Evolutionary conservation across 2,329 filamentous ascomycete species (phyloP).

Genomic region (Penicillium sp.): DNA sequence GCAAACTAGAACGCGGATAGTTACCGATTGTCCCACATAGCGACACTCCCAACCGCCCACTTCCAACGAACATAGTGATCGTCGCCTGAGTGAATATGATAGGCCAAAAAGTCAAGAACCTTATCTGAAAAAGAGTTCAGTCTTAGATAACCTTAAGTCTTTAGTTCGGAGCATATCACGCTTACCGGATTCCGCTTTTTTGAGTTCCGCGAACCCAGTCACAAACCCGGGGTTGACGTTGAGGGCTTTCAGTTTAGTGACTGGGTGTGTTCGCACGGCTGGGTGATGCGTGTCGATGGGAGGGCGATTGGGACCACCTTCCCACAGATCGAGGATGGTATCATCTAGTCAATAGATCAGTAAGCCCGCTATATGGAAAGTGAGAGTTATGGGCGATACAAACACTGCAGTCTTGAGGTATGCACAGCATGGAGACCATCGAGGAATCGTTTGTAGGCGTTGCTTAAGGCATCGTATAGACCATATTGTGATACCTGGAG

Average conservation of each 20-base stretch:
- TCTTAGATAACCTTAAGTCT: neutral
- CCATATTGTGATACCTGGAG: slow-evolving; percentile 32
- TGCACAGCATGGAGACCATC: slow-evolving; percentile 49
- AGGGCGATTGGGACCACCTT: slow-evolving; percentile 42
- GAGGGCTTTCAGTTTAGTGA: slow-evolving; percentile 49
- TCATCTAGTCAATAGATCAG: slow-evolving; percentile 31
- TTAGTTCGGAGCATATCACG: neutral
- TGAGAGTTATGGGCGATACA: neutral
- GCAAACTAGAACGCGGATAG: neutral
- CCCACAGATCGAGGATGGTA: slow-evolving; percentile 49
- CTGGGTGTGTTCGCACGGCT: slow-evolving; percentile 51
- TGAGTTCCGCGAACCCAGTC: slow-evolving; percentile 51
- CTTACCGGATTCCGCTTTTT: slow-evolving; percentile 47
- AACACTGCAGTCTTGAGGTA: slow-evolving; percentile 34
- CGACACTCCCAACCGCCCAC: slow-evolving; percentile 51
- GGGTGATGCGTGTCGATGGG: slow-evolving; percentile 52
- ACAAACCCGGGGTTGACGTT: slow-evolving; percentile 51
- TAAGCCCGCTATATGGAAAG: neutral
- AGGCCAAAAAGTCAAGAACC: slow-evolving; percentile 48
- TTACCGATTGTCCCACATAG: slow-evolving; percentile 53
- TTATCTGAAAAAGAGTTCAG: slow-evolving; percentile 27
- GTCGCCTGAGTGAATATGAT: slow-evolving; percentile 51
- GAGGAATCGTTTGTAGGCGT: slow-evolving; percentile 44
- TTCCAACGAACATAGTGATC: slow-evolving; percentile 54
- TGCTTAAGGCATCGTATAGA: slow-evolving; percentile 36